phyloP scores from a whole-genome alignment of 108 stramenopile genomes.

The Fistulifera solaris region DNA sequence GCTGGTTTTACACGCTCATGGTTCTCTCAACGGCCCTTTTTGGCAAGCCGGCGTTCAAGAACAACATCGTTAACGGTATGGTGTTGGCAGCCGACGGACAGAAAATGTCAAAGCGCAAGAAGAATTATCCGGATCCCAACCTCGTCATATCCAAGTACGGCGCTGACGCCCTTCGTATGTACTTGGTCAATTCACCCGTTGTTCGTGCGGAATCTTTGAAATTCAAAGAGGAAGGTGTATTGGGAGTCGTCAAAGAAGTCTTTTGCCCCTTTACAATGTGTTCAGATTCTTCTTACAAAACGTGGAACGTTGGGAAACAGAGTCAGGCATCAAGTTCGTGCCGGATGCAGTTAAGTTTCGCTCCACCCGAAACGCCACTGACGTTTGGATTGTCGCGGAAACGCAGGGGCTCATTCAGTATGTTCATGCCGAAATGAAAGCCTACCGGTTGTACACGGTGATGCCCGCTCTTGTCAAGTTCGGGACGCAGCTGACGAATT shows the following conservation, averaged over 20 bases:
- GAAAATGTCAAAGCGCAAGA: constrained; percentile 99
- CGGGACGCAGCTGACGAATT: constrained; percentile 96
- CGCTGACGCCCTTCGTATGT: constrained; percentile 98
- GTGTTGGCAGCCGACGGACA: constrained; percentile 96
- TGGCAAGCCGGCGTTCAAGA: constrained; percentile 97
- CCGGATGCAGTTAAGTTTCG: constrained; percentile 72
- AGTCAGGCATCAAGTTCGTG: constrained; percentile 57
- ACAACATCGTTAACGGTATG: constrained; percentile 97
- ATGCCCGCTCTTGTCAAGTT: constrained; percentile 95
- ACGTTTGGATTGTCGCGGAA: constrained; percentile 98
- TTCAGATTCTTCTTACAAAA: constrained; percentile 96
- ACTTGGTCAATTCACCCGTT: constrained; percentile 99
- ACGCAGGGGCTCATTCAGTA: constrained; percentile 92
- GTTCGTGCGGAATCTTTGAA: constrained; percentile 97
- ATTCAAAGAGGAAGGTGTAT: constrained; percentile 95
- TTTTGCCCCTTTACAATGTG: constrained; percentile 98
- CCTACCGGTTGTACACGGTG: constrained; percentile 98
- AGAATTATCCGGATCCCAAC: constrained; percentile 98
- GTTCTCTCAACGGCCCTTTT: constrained; percentile 98
- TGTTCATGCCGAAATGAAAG: constrained; percentile 97
- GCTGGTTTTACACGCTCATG: constrained; percentile 99
- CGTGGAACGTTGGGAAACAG: constrained; percentile 71
- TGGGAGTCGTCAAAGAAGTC: constrained; percentile 94
- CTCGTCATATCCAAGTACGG: constrained; percentile 91
- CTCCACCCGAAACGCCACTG: constrained; percentile 87